Evolutionary conservation across 306 rosid genomes (phyloP).

Genomic region (Medicago arabica): DNA sequence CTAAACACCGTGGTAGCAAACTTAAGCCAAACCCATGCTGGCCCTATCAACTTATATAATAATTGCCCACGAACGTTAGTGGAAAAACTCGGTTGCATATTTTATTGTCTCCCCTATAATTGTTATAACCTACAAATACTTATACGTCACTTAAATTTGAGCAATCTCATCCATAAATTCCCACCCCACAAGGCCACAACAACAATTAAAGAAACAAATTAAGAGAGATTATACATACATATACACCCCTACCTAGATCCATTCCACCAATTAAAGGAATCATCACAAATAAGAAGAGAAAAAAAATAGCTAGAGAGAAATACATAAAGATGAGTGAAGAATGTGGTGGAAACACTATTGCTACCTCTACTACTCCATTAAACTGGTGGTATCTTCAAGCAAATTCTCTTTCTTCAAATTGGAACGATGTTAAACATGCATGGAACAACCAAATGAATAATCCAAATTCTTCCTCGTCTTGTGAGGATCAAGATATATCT

Average conservation of each 20-base stretch:
- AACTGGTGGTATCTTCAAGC: constrained; percentile 81
- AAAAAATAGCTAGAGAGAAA: constrained; percentile 3
- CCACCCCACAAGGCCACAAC: constrained; percentile 42
- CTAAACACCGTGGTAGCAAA: constrained; percentile 35
- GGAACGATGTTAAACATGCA: constrained; percentile 50
- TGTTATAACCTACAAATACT: constrained; percentile 48
- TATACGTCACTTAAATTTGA: constrained; percentile 66
- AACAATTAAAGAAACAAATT: constrained; percentile 27
- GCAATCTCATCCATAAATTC: constrained; percentile 51
- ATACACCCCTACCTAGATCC: constrained; percentile 30
- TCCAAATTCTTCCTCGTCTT: constrained; percentile 74
- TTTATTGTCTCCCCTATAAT: constrained; percentile 75
- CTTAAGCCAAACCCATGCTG: constrained; percentile 50
- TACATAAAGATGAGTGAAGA: constrained; percentile 64
- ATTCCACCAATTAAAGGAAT: constrained; percentile 32
- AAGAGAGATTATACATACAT: constrained; percentile 11
- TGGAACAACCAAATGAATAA: constrained; percentile 52
- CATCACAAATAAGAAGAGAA: neutral
- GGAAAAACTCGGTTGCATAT: constrained; percentile 82
- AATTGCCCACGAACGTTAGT: constrained; percentile 85
- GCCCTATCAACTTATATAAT: constrained; percentile 60
- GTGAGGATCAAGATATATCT: constrained; percentile 75
- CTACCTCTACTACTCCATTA: constrained; percentile 59
- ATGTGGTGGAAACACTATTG: constrained; percentile 65
- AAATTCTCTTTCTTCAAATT: constrained; percentile 57